phyloP scores from a whole-genome alignment of 768 basidiomycete species.

The Roridomyces roridus region DNA sequence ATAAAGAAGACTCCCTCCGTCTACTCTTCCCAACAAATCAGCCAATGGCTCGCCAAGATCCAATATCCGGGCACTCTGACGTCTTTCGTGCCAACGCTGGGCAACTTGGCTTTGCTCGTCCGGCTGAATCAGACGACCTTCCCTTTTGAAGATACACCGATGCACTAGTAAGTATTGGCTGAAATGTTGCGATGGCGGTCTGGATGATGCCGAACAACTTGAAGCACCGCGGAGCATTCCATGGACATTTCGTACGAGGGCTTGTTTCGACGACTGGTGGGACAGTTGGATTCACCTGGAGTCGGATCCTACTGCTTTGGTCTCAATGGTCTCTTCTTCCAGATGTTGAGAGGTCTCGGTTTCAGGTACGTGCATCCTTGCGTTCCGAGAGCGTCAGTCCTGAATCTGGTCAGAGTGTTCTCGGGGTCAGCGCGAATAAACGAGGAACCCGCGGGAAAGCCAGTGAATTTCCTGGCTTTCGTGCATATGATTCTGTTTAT shows the following conservation, averaged over 20 bases:
- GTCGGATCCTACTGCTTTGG: slow-evolving; percentile 21
- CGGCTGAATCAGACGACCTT: slow-evolving; percentile 18
- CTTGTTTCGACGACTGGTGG: slow-evolving; percentile 14
- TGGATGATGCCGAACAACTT: not conserved
- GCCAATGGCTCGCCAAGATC: slow-evolving; percentile 19
- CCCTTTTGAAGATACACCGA: slow-evolving; percentile 23
- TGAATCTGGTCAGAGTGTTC: slow-evolving; percentile 12
- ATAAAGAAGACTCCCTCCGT: slow-evolving; percentile 12
- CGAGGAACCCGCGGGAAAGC: slow-evolving; percentile 10
- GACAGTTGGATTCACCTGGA: not conserved
- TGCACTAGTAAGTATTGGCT: slow-evolving; percentile 17
- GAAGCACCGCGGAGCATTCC: slow-evolving; percentile 13
- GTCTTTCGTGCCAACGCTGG: slow-evolving; percentile 6
- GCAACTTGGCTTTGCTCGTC: slow-evolving; percentile 5
- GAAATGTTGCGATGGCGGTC: too few species aligned
- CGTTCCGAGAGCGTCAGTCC: not conserved
- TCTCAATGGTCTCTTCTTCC: slow-evolving; percentile 18
- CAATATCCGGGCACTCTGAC: slow-evolving; percentile 6
- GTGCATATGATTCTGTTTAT: slow-evolving; percentile 30
- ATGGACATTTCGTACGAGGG: slow-evolving; percentile 21
- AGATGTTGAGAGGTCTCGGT: slow-evolving; percentile 18
- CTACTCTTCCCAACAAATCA: slow-evolving; percentile 8
- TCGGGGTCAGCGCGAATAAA: slow-evolving; percentile 25
- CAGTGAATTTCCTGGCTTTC: slow-evolving; percentile 21
- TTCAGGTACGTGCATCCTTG: slow-evolving; percentile 5